Evolutionary conservation across 2,329 filamentous ascomycete species (phyloP), one percentile per base, ranked within the genome.

Genomic region (Pseudonectria buxi): DNA sequence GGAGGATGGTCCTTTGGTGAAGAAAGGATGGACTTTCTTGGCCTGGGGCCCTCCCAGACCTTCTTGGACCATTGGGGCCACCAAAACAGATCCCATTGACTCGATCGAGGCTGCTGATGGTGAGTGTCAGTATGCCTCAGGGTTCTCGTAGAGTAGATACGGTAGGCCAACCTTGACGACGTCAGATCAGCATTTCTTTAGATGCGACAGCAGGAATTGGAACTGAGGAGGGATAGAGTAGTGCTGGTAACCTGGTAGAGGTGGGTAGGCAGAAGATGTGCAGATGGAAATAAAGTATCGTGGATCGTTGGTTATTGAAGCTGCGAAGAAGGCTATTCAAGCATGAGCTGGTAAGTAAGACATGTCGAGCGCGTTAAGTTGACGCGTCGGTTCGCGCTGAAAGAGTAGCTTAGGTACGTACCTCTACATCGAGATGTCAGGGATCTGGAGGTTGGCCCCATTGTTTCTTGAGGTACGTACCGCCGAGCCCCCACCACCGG

Each of bases 11-110:
- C 30, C 37, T 37, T 57, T 59, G 26, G 58, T 50, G 49, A 78
- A 77, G 57, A 78, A 76, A 13, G 74, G 74, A 45, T 78, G 74
- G 26, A 77, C 50, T 44, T 71, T 74, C 49, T 65, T 68, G 15
- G 52, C 47, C 26, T 51, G 41, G 9, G 55, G 50, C 36, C 61
- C 62, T 40, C 49, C 53, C 34, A 57, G 44, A 37, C 53, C 58
- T 50, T 61, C 58, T 36, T 61, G 61, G 44, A 59, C 57, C 72
- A 74, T 76, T 32, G 54, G 61, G 47, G 59, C 57, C 36, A 66
- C 54, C 38, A 63, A 46, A 28, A 64, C 50, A 28, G 63, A 56
- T 56, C 62, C 64, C 68, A 72, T 72, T 45, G 57, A 56, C 30
- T 35, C 40, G 32, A 14, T 24, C 32, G 30, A 33, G 35, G 18